Percentiles rank a stretch among this genome's conserved stretches.
These are phyloP conservation scores for Parietichytrium sp. DNA, from an alignment of 108 stramenopile genomes.

Conservation along the genomic window DNA sequence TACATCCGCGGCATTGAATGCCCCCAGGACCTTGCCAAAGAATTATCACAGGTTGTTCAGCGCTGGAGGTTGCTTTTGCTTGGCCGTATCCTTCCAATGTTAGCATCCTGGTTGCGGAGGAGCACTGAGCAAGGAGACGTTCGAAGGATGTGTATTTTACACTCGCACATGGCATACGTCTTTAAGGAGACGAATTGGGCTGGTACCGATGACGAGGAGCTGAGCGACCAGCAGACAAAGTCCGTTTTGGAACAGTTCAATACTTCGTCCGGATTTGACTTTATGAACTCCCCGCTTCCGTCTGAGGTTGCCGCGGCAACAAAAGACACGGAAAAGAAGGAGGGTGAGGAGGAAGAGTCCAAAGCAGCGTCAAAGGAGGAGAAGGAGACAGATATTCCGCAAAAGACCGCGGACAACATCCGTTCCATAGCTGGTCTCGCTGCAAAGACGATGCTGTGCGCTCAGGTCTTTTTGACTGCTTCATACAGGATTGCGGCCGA, in stretches of 20 bases:
- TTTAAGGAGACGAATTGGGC: slow-evolving; percentile 13
- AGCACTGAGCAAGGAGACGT: slow-evolving; percentile 70
- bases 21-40: slow-evolving; percentile 36
- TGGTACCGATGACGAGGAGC: background rate
- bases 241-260: slow-evolving; percentile 6
- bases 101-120: slow-evolving; percentile 90
- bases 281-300: background rate
- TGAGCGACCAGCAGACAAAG: slow-evolving; percentile 30
- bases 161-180: slow-evolving; percentile 89
- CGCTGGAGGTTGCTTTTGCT: background rate
- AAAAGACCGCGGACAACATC: slow-evolving; percentile 55
- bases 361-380: background rate
- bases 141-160: slow-evolving; percentile 78
- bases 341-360: background rate
- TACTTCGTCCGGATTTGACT: slow-evolving; percentile 20
- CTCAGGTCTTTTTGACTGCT: slow-evolving; percentile 61
- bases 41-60: background rate
- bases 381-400: background rate
- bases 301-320: no score
- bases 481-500: slow-evolving; percentile 51
- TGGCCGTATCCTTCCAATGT: slow-evolving; percentile 71
- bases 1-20: slow-evolving; percentile 41
- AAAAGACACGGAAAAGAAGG: background rate
- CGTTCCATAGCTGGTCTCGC: slow-evolving; percentile 50
- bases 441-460: slow-evolving; percentile 47